A percentile compares a stretch with the other conserved stretches of the same genome.
phyloP scores from a whole-genome alignment of 805 yeast genomes.

The Spathaspora girioi region DNA sequence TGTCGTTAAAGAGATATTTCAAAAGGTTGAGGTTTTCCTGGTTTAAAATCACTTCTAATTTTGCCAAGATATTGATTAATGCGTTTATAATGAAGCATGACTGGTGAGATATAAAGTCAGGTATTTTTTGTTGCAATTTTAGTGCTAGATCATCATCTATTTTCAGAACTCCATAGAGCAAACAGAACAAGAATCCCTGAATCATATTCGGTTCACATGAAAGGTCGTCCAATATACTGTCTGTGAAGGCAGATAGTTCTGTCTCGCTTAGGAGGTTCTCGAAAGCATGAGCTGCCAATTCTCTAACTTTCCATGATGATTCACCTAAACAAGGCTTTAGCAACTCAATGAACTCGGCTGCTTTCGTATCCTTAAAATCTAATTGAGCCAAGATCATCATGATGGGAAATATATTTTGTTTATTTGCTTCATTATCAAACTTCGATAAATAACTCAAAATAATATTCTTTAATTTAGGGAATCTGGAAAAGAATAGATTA shows the following conservation, averaged over 20 bases:
- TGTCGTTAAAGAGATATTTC: neutral
- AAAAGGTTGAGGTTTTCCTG: neutral
- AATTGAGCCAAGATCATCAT: slow-evolving; percentile 68
- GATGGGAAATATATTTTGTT: slow-evolving; percentile 66
- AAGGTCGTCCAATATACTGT: neutral
- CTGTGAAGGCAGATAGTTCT: slow-evolving; percentile 1
- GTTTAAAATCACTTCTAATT: neutral
- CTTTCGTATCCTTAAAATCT: slow-evolving; percentile 39
- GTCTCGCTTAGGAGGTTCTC: slow-evolving; percentile 28
- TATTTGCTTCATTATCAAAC: slow-evolving; percentile 16
- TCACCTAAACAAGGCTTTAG: slow-evolving; percentile 39
- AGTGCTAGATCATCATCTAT: neutral
- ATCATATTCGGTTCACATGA: slow-evolving; percentile 3
- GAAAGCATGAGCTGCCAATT: slow-evolving; percentile 74
- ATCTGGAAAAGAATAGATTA: slow-evolving; percentile 67
- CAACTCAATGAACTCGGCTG: neutral
- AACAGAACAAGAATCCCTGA: slow-evolving; percentile 6
- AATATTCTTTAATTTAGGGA: slow-evolving; percentile 47
- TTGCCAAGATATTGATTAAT: slow-evolving; percentile 3
- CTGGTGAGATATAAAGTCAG: neutral
- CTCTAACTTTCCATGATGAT: slow-evolving; percentile 78
- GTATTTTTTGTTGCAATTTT: neutral
- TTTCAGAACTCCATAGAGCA: neutral
- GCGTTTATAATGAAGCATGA: slow-evolving; percentile 5
- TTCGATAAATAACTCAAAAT: slow-evolving; percentile 42